Conservation (phyloP, 2,329 filamentous ascomycete species). For the Sporothrix schenckii region DNA sequence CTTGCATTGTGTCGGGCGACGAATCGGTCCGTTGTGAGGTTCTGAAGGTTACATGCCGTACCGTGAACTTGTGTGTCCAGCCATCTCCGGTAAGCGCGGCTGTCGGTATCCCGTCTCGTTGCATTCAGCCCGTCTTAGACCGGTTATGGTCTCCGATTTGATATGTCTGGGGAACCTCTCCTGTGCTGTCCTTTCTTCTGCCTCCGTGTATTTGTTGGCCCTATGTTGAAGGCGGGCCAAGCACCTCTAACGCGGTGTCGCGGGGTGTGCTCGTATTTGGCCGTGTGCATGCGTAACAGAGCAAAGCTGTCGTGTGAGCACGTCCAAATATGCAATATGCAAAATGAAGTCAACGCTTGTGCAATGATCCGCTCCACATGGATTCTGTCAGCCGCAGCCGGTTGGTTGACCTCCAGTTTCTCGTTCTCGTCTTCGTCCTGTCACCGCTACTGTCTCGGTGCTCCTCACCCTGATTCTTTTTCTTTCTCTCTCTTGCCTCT, state of each 20-base stretch:
- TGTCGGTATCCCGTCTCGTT: not conserved
- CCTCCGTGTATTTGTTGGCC: constrained; percentile 8
- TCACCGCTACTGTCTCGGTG: too few relatives aligned
- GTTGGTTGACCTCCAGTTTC: not conserved
- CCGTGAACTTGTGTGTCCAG: not conserved
- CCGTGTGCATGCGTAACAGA: constrained; percentile 7
- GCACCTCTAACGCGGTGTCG: constrained; percentile 2
- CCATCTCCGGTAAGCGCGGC: not conserved
- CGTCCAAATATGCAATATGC: constrained; percentile 2
- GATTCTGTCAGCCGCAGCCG: not conserved
- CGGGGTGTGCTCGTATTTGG: constrained; percentile 14
- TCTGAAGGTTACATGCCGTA: not conserved
- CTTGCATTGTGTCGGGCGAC: not conserved
- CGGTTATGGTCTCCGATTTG: constrained; percentile 20
- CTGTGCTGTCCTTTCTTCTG: constrained; percentile 1
- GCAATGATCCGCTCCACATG: constrained; percentile 20
- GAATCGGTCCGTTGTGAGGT: not conserved
- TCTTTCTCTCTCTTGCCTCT: not conserved
- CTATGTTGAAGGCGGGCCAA: constrained; percentile 29
- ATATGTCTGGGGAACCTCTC: not conserved
- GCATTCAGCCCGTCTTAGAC: constrained; percentile 1
- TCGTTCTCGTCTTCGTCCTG: not conserved
- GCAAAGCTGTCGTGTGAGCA: not conserved
- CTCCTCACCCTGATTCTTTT: not conserved
- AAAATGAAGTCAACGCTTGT: constrained; percentile 25